These are phyloP conservation scores for Phytophthora nicotianae DNA, from an alignment of 352 stramenopile species.

Conservation along the genomic window DNA sequence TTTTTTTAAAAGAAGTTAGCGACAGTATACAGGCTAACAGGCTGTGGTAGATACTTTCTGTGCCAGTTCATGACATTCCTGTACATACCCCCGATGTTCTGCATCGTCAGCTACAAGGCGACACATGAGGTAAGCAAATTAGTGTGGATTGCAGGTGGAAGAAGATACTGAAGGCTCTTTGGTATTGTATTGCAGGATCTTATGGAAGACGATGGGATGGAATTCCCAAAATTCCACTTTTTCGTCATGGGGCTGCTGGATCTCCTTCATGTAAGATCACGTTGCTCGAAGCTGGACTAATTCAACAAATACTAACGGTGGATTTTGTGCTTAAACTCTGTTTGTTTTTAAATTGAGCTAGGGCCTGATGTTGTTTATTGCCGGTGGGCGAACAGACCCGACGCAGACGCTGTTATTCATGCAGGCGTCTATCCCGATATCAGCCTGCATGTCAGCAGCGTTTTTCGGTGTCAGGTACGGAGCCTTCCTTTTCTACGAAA, in stretches of 20 bases:
- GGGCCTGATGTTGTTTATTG: slow-evolving; percentile 86
- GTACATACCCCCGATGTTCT: slow-evolving; percentile 89
- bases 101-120: slow-evolving; percentile 85
- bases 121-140: slow-evolving; percentile 62
- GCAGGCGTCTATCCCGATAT: slow-evolving; percentile 82
- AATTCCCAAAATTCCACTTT: slow-evolving; percentile 89
- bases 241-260: slow-evolving; percentile 88
- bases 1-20: not conserved
- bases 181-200: slow-evolving; percentile 65
- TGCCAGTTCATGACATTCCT: slow-evolving; percentile 89
- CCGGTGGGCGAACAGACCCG: slow-evolving; percentile 80
- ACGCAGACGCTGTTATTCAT: slow-evolving; percentile 86
- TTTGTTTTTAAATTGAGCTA: slow-evolving; percentile 24
- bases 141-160: not conserved
- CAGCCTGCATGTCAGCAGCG: slow-evolving; percentile 57
- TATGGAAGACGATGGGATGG: slow-evolving; percentile 82
- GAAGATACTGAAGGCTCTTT: slow-evolving; percentile 1
- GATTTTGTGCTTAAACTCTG: not conserved
- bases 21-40: slow-evolving; percentile 1
- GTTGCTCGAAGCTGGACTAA: not conserved
- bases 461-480: slow-evolving; percentile 61
- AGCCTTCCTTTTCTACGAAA: not conserved
- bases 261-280: slow-evolving; percentile 66
- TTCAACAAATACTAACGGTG: slow-evolving; percentile 2
- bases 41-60: slow-evolving; percentile 77